These are phyloP conservation scores for Melampsora abietis-canadensis DNA, from an alignment of 1,284 basidiomycete species.

Conservation along the genomic window DNA sequence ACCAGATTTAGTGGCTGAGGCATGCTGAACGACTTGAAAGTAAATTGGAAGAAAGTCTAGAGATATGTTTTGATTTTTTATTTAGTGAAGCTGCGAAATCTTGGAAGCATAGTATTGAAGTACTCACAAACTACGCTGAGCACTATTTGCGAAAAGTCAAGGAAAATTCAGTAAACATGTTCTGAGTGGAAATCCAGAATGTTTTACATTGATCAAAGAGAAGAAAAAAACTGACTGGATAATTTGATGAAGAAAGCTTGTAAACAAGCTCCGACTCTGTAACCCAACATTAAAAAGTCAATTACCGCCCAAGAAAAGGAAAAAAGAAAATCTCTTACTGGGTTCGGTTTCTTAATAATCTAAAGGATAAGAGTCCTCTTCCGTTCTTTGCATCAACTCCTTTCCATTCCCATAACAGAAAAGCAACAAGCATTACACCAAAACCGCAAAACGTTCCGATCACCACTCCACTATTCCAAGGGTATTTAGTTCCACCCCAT, in stretches of 20 bases:
- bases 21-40: neutral
- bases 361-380: neutral
- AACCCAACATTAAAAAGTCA: too few species aligned
- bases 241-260: neutral
- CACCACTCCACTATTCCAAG: neutral
- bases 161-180: neutral
- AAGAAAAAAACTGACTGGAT: neutral
- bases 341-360: neutral
- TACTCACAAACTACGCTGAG: neutral
- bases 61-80: neutral
- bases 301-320: too few species aligned
- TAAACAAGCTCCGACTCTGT: neutral
- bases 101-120: neutral
- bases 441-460: conserved; percentile 1
- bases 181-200: neutral
- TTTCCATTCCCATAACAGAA: neutral
- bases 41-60: conserved; percentile 1
- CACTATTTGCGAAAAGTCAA: neutral
- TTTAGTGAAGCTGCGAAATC: neutral
- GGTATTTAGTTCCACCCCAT: neutral
- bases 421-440: neutral
- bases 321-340: neutral
- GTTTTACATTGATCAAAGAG: neutral
- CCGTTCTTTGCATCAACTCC: conserved; percentile 1
- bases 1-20: neutral